Evolutionary conservation across 345 rosid species (phyloP).

Genomic region (Gossypium rotundifolium): DNA sequence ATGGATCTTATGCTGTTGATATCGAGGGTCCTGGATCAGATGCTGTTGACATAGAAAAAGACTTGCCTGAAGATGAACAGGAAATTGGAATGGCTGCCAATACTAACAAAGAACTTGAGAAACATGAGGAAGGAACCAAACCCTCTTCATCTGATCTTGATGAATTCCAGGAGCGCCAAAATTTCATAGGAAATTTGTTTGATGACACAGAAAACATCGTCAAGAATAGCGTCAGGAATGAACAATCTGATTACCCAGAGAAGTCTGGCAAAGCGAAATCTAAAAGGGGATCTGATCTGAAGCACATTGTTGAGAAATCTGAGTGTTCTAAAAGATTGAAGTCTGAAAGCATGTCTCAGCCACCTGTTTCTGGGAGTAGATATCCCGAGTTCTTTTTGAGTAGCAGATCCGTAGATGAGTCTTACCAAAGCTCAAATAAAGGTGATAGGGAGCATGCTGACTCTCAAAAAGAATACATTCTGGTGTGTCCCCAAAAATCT

Average conservation of each 20-base stretch:
- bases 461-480: slow-evolving; percentile 34
- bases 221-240: slow-evolving; percentile 39
- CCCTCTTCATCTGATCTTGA: slow-evolving; percentile 32
- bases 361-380: slow-evolving; percentile 37
- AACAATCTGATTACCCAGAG: slow-evolving; percentile 45
- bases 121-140: slow-evolving; percentile 28
- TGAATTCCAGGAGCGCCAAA: slow-evolving; percentile 45
- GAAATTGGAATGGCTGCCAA: slow-evolving; percentile 40
- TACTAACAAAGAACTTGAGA: slow-evolving; percentile 21
- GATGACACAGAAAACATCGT: slow-evolving; percentile 52
- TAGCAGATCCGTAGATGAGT: slow-evolving; percentile 28
- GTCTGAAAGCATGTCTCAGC: slow-evolving; percentile 41
- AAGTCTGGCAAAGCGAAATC: slow-evolving; percentile 42
- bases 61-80: slow-evolving; percentile 47
- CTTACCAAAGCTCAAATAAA: slow-evolving; percentile 35
- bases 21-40: slow-evolving; percentile 21
- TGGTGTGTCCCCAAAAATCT: slow-evolving; percentile 41
- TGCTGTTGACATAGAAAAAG: slow-evolving; percentile 34
- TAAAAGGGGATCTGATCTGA: slow-evolving; percentile 39
- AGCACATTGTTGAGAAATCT: slow-evolving; percentile 37
- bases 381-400: slow-evolving; percentile 32
- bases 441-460: slow-evolving; percentile 37
- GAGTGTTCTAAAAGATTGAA: slow-evolving; percentile 45
- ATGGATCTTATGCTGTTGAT: slow-evolving; percentile 35
- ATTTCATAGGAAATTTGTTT: slow-evolving; percentile 72